These are phyloP conservation scores for Nitzschia sp. DNA, from an alignment of 108 stramenopile genomes.

Conservation along the genomic window DNA sequence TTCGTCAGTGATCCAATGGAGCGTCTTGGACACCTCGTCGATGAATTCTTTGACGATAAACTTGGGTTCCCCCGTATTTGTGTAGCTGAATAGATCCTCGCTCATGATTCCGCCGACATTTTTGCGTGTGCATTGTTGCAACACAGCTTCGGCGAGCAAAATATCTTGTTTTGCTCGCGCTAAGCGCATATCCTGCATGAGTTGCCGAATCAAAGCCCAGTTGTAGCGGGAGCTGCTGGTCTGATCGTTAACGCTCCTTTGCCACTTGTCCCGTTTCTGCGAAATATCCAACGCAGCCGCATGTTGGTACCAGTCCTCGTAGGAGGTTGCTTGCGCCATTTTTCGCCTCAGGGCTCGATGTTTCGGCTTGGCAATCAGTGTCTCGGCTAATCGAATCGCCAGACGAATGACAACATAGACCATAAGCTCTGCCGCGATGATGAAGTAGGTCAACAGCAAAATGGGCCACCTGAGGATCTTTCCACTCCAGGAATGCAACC, in stretches of 20 bases:
- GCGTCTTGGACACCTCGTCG: slow-evolving; percentile 67
- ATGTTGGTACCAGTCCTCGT: slow-evolving; percentile 74
- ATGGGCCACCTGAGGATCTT: slow-evolving; percentile 80
- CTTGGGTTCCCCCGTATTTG: slow-evolving; percentile 87
- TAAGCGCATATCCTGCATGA: slow-evolving; percentile 62
- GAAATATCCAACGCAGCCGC: slow-evolving; percentile 71
- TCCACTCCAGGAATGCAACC: slow-evolving; percentile 69
- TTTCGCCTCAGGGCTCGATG: slow-evolving; percentile 59
- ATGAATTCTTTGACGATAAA: slow-evolving; percentile 75
- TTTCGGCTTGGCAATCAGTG: slow-evolving; percentile 67
- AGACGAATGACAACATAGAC: slow-evolving; percentile 76
- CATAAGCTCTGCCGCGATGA: slow-evolving; percentile 70
- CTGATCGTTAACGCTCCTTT: slow-evolving; percentile 13
- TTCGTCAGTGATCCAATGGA: slow-evolving; percentile 77
- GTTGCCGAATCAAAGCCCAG: slow-evolving; percentile 78
- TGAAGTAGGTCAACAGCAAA: slow-evolving; percentile 65
- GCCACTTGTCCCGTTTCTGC: slow-evolving; percentile 76
- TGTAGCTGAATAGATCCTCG: slow-evolving; percentile 77
- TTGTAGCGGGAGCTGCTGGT: slow-evolving; percentile 67
- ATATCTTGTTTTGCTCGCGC: slow-evolving; percentile 59
- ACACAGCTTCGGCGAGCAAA: slow-evolving; percentile 65
- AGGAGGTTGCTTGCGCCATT: slow-evolving; percentile 60
- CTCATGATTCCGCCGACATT: slow-evolving; percentile 93
- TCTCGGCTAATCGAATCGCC: slow-evolving; percentile 62
- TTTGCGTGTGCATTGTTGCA: slow-evolving; percentile 88